phyloP scores from a whole-genome alignment of 2,329 filamentous ascomycete genomes.

The Diaporthe sp. region DNA sequence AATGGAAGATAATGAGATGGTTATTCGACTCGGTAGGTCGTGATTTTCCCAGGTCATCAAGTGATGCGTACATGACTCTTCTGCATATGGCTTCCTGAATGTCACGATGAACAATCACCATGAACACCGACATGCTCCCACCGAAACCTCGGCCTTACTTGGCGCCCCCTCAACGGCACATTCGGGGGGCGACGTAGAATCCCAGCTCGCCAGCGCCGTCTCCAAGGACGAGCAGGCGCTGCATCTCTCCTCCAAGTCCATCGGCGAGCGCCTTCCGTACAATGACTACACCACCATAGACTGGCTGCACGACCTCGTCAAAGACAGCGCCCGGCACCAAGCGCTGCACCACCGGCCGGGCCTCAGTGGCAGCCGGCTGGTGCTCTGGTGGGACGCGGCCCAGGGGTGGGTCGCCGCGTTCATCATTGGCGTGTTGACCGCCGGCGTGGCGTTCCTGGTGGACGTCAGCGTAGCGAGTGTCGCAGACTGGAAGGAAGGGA shows the following conservation, averaged over 20 bases:
- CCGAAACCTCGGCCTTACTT: not conserved
- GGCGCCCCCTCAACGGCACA: not conserved
- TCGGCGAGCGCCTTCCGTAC: slow-evolving; percentile 69
- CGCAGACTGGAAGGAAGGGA: slow-evolving; percentile 68
- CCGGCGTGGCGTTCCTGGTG: slow-evolving; percentile 66
- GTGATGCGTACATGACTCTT: not conserved
- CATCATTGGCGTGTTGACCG: slow-evolving; percentile 65
- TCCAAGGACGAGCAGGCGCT: slow-evolving; percentile 52
- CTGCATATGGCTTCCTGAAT: not conserved
- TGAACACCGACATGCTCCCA: not conserved
- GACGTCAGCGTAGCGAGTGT: slow-evolving; percentile 64
- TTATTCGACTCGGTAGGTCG: not conserved
- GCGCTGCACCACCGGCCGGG: not conserved
- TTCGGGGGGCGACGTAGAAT: slow-evolving; percentile 39
- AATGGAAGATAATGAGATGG: not conserved
- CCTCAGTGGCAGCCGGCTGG: slow-evolving; percentile 54
- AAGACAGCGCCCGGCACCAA: slow-evolving; percentile 64
- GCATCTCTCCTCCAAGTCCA: slow-evolving; percentile 48
- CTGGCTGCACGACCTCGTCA: slow-evolving; percentile 72
- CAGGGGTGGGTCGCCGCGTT: slow-evolving; percentile 68
- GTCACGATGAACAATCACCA: not conserved
- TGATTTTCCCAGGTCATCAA: not conserved
- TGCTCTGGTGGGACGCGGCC: slow-evolving; percentile 60
- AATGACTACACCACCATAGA: slow-evolving; percentile 74
- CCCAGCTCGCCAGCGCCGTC: slow-evolving; percentile 43